These are phyloP conservation scores for Stentor roeselii DNA, from an alignment of 73 alveolate species.

Conservation along the genomic window DNA sequence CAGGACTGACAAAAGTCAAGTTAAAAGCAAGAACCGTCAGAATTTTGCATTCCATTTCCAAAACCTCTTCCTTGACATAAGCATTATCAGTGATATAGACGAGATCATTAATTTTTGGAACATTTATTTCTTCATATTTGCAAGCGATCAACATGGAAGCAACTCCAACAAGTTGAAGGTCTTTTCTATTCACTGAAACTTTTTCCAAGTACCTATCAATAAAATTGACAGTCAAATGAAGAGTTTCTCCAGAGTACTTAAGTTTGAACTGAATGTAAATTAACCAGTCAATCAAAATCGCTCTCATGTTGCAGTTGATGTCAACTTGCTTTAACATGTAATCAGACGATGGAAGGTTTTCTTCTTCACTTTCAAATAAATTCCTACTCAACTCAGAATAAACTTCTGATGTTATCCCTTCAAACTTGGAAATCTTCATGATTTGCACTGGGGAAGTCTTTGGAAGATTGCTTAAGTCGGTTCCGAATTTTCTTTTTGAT, in stretches of 20 bases:
- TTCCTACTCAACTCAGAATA: too few species aligned
- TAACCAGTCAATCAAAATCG: conserved; percentile 81
- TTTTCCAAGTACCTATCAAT: conserved; percentile 71
- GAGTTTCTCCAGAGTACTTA: conserved; percentile 62
- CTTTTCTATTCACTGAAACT: conserved; percentile 65
- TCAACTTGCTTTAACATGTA: conserved; percentile 33
- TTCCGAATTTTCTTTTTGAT: too few species aligned
- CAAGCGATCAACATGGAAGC: conserved; percentile 90
- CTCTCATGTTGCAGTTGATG: conserved; percentile 60
- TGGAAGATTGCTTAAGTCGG: too few species aligned
- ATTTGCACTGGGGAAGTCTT: too few species aligned
- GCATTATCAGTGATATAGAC: conserved; percentile 91
- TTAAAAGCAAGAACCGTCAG: conserved; percentile 52
- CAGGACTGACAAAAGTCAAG: conserved; percentile 42
- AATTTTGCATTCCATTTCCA: conserved; percentile 63
- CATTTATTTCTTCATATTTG: conserved; percentile 94
- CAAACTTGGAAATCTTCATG: too few species aligned
- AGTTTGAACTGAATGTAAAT: conserved; percentile 82
- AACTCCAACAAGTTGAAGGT: conserved; percentile 84
- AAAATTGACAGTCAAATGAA: conserved; percentile 56
- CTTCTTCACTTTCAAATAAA: too few species aligned
- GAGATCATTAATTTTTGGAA: conserved; percentile 91
- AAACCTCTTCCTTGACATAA: too few species aligned
- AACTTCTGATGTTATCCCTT: too few species aligned
- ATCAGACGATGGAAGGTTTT: too few species aligned